These are phyloP conservation scores for Eucommia ulmoides DNA, from an alignment of 257 asterid species.

Conservation along the genomic window DNA sequence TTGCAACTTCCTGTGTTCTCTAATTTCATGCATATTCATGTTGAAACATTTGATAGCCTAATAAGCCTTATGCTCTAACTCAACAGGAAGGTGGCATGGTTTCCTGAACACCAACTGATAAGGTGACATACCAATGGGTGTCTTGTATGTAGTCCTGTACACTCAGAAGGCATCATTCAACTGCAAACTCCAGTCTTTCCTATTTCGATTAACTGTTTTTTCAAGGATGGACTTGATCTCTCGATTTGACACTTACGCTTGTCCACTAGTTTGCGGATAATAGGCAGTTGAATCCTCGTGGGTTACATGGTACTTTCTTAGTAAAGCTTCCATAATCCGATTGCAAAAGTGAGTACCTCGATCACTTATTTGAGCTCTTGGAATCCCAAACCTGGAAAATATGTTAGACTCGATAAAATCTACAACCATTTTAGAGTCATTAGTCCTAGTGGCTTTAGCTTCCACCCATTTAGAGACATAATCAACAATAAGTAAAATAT, in stretches of 20 bases:
- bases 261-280: background rate
- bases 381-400: no score
- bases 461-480: no score
- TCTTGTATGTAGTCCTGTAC: constrained; percentile 1
- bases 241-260: constrained; percentile 2
- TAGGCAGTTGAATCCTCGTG: background rate
- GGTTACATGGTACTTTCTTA: background rate
- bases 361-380: no score
- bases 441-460: no score
- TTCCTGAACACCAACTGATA: background rate
- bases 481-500: no score
- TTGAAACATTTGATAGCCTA: background rate
- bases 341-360: no score
- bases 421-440: no score
- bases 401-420: no score
- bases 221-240: constrained; percentile 1
- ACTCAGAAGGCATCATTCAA: background rate
- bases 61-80: constrained; percentile 1
- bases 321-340: no score
- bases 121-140: constrained; percentile 1
- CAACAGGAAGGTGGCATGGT: background rate
- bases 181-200: background rate
- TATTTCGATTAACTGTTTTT: background rate
- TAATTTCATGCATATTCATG: background rate
- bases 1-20: background rate